Base-by-base conservation (phyloP, 2,329 filamentous ascomycete genomes). In the Fusarium sp. region DNA sequence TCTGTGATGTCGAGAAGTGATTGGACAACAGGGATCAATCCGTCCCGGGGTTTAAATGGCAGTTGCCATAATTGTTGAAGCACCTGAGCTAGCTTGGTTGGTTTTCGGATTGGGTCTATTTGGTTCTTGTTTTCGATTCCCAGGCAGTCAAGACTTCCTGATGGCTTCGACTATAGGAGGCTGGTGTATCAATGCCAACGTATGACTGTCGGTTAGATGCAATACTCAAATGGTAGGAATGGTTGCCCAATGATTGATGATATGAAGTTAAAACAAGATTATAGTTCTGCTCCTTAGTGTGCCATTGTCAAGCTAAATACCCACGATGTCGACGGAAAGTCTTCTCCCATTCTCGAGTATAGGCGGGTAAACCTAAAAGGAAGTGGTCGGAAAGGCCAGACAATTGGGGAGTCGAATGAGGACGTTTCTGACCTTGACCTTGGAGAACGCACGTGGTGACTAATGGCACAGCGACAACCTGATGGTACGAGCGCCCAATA, bases 211-310 rank as follows among this genome's bases (percentile, higher is more conserved):
- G 45, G 52, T 28, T 38, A 20, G 16, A n/a, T 33, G 31, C 38
- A 50, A 63, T 16, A n/a, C 37, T 28, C 8, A 49, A 67, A 66
- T 49, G 52, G 38, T 44, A 28, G n/a, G 40, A 53, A 18, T 50
- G 18, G 1, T 33, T n/a, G 18, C 28, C 15, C 13, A 30, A 40
- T 26, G 30, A 28, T 5, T 50, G 41, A 33, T 52, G 53, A 60
- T 16, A 37, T 58, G 67, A 70, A 51, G 58, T 70, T 42, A 52
- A 53, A 59, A 69, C 57, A 70, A 70, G 46, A 59, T 47, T 45
- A 15, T 26, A 40, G n/a, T 56, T 11, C 38, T 26, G 33, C 20
- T 23, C 55, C 52, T 31, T 41, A 52, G 44, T 56, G 50, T 36
- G n/a, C n/a, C n/a, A n/a, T n/a, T n/a, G n/a, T n/a, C n/a, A n/a